These are phyloP conservation scores for Fomitopsis schrenkii DNA, from an alignment of 1,284 basidiomycete genomes.

Conservation along the genomic window DNA sequence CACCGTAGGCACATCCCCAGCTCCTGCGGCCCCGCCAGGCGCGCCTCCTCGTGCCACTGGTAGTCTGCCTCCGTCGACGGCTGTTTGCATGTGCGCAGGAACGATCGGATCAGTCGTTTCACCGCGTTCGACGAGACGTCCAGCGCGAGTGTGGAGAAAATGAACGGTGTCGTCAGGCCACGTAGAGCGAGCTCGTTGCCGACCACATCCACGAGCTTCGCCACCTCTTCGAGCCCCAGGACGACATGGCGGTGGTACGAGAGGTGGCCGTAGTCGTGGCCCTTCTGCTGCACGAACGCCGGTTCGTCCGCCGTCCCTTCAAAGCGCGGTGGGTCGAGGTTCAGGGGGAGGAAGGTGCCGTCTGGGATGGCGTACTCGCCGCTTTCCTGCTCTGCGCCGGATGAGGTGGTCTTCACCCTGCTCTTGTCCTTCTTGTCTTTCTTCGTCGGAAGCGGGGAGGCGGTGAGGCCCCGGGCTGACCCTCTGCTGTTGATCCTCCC, in stretches of 20 bases:
- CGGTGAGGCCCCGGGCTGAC: conserved; percentile 31
- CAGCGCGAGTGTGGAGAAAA: conserved; percentile 84
- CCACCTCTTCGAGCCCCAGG: conserved; percentile 72
- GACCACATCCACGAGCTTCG: conserved; percentile 65
- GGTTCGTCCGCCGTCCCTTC: conserved; percentile 22
- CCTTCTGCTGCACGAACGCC: conserved; percentile 21
- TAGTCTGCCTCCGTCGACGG: conserved; percentile 44
- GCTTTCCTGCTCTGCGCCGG: conserved; percentile 25
- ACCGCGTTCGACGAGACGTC: conserved; percentile 74
- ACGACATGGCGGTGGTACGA: conserved; percentile 69
- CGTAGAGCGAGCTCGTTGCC: conserved; percentile 69
- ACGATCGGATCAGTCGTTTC: conserved; percentile 70
- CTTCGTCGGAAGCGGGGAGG: conserved; percentile 24
- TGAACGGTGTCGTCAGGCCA: conserved; percentile 82
- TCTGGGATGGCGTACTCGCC: conserved; percentile 47
- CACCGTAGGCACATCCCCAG: conserved; percentile 84
- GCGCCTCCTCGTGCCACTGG: conserved; percentile 74
- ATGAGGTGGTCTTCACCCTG: conserved; percentile 34
- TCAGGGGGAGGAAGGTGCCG: conserved; percentile 59
- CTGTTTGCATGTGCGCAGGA: conserved; percentile 53
- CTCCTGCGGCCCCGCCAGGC: conserved; percentile 80
- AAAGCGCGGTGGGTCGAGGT: conserved; percentile 45
- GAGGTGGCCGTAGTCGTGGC: conserved; percentile 68
- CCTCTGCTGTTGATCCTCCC: conserved; percentile 51
- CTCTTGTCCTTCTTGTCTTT: conserved; percentile 49